Evolutionary conservation across 495 filamentous ascomycete species (phyloP), one percentile per base, ranked within the genome.

Genomic region (Lophiostoma macrostomum): DNA sequence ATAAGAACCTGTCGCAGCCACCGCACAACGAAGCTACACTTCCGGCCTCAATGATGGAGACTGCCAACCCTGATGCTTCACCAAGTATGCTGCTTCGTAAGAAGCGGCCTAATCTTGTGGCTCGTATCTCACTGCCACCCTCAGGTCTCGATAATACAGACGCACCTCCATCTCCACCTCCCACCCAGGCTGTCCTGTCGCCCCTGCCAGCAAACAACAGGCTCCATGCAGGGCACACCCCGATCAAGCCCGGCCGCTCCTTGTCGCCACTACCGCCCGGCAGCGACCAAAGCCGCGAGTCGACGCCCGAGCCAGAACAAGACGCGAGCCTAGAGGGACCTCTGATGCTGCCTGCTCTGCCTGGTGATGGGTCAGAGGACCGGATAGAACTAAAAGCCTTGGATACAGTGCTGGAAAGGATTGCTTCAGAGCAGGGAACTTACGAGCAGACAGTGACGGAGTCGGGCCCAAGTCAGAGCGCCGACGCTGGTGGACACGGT

Each of bases 361-460:
- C 53, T 0, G 48, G 53, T 16, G 52, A 52, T 38, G 58, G 53
- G 3, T 7, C 39, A 5, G 37, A 46, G 4, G 60, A 63, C 48
- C 52, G 27, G 22, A 58, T 59, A 14, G 36, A 47, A 19, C 31
- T 62, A 16, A 40, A 24, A 7, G 53, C 38, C 4, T 32, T 62
- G 46, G 42, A 47, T 22, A 27, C 45, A 0, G 63, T 70, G 7
- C 50, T 75, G 12, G 63, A 71, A 42, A 64, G 55, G 23, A 58
- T 75, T 5, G 67, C 69, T 1, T 50, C 50, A 4, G 56, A 56
- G n/a, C 70, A 76, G 37, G 69, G 36, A 11, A 35, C 8, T 38
- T 22, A 25, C 22, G 30, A 49, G 16, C 22, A 36, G 24, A 11
- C 12, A 5, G 14, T 23, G 37, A 27, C 27, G 3, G 18, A 27